These are phyloP conservation scores for Tolypocladium paradoxum DNA, from an alignment of 2,329 filamentous ascomycete genomes.

Conservation along the genomic window DNA sequence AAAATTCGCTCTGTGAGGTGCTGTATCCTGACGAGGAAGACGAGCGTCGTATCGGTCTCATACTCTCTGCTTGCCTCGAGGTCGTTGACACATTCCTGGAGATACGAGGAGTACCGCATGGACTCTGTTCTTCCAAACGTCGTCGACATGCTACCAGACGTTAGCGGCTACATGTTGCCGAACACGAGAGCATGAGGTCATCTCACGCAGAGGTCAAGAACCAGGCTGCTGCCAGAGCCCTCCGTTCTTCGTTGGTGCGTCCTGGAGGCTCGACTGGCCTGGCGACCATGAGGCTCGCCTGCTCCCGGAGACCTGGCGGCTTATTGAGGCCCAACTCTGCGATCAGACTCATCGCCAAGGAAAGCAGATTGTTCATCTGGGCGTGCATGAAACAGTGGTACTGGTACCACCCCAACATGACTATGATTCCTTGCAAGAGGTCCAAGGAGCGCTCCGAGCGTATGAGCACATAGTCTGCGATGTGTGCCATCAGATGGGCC, in stretches of 20 bases:
- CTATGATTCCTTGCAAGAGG: constrained; percentile 35
- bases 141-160: constrained; percentile 23
- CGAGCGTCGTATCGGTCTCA: constrained; percentile 33
- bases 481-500: constrained; percentile 32
- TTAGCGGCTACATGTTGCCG: neutral
- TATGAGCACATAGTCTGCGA: constrained; percentile 38
- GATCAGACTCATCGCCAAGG: constrained; percentile 34
- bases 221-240: constrained; percentile 42
- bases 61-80: constrained; percentile 33
- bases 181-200: accelerated
- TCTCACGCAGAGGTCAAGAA: constrained; percentile 42
- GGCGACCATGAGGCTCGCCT: constrained; percentile 30
- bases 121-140: constrained; percentile 34
- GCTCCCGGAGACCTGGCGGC: constrained; percentile 28
- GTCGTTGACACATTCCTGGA: constrained; percentile 37
- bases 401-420: constrained; percentile 41
- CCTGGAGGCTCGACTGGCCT: constrained; percentile 24
- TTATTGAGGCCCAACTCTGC: constrained; percentile 36
- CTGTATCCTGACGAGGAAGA: constrained; percentile 37
- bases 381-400: constrained; percentile 43
- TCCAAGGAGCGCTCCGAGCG: constrained; percentile 39
- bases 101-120: constrained; percentile 39
- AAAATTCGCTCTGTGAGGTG: constrained; percentile 39
- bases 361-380: constrained; percentile 39
- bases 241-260: constrained; percentile 39